Conservation (phyloP, 495 filamentous ascomycete species). For the Lineolata rhizophorae region DNA sequence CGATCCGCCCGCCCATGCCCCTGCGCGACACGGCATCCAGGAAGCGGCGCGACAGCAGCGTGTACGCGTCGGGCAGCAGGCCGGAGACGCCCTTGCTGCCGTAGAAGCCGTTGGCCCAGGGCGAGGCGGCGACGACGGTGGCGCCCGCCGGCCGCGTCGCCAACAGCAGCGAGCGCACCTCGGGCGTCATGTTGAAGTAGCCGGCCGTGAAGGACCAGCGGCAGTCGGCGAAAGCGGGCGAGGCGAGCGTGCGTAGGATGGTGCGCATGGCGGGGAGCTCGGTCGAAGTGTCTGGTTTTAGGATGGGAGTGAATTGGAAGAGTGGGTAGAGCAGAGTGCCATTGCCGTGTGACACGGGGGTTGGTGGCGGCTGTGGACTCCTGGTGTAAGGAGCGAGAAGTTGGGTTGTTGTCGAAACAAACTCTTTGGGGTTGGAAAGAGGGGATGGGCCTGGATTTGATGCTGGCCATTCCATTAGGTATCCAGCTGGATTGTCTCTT, state of each 20-base stretch:
- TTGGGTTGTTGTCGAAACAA: slow-evolving; percentile 11
- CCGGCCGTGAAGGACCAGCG: slow-evolving; percentile 93
- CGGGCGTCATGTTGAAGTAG: slow-evolving; percentile 89
- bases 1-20: slow-evolving; percentile 35
- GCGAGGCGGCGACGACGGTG: slow-evolving; percentile 83
- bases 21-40: slow-evolving; percentile 41
- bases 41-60: slow-evolving; percentile 63
- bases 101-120: slow-evolving; percentile 90
- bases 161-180: slow-evolving; percentile 57
- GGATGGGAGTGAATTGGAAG: slow-evolving; percentile 63
- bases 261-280: slow-evolving; percentile 62
- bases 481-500: slow-evolving; percentile 31
- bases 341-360: slow-evolving; percentile 10
- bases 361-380: slow-evolving; percentile 12
- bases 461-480: slow-evolving; percentile 55
- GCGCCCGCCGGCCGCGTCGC: slow-evolving; percentile 40
- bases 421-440: slow-evolving; percentile 32
- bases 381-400: slow-evolving; percentile 15
- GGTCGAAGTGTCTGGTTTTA: slow-evolving; percentile 61
- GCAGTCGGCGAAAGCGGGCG: slow-evolving; percentile 24
- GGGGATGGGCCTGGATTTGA: slow-evolving; percentile 53
- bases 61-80: slow-evolving; percentile 81
- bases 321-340: slow-evolving; percentile 72
- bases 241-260: slow-evolving; percentile 38
- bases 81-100: slow-evolving; percentile 70